Evolutionary conservation across 306 rosid species (phyloP).

Genomic region (Acacia confusa): DNA sequence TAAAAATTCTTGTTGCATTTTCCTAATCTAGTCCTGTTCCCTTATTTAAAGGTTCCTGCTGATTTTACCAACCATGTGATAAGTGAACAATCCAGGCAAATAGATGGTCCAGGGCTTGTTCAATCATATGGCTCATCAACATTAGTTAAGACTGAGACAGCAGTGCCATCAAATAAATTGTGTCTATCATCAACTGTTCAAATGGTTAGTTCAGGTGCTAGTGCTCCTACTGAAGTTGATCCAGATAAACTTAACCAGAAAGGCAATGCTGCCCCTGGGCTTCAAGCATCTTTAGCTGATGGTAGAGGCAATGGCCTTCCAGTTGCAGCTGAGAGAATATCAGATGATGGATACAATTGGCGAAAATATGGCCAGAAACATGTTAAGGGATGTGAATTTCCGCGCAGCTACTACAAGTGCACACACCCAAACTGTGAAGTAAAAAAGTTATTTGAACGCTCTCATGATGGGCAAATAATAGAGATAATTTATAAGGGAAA

Average conservation of each 20-base stretch:
- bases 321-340: slow-evolving; percentile 50
- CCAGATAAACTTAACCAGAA: slow-evolving; percentile 59
- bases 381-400: slow-evolving; percentile 97
- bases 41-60: slow-evolving; percentile 73
- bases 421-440: slow-evolving; percentile 98
- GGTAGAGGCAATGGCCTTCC: slow-evolving; percentile 57
- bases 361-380: slow-evolving; percentile 95
- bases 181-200: slow-evolving; percentile 58
- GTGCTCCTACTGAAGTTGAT: slow-evolving; percentile 58
- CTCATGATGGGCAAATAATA: slow-evolving; percentile 90
- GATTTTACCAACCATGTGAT: slow-evolving; percentile 54
- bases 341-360: slow-evolving; percentile 98
- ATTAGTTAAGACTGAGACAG: slow-evolving; percentile 59
- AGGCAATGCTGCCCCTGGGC: slow-evolving; percentile 48
- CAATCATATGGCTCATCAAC: slow-evolving; percentile 54
- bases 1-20: slow-evolving; percentile 12
- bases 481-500: slow-evolving; percentile 95
- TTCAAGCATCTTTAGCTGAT: slow-evolving; percentile 59
- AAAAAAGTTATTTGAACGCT: slow-evolving; percentile 92
- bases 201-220: slow-evolving; percentile 50
- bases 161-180: slow-evolving; percentile 59
- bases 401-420: slow-evolving; percentile 98
- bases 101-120: slow-evolving; percentile 52
- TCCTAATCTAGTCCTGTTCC: slow-evolving; percentile 48
- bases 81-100: slow-evolving; percentile 56